These are phyloP conservation scores for Diplosphaera chodatii DNA, from an alignment of 139 green algal genomes.

Conservation along the genomic window DNA sequence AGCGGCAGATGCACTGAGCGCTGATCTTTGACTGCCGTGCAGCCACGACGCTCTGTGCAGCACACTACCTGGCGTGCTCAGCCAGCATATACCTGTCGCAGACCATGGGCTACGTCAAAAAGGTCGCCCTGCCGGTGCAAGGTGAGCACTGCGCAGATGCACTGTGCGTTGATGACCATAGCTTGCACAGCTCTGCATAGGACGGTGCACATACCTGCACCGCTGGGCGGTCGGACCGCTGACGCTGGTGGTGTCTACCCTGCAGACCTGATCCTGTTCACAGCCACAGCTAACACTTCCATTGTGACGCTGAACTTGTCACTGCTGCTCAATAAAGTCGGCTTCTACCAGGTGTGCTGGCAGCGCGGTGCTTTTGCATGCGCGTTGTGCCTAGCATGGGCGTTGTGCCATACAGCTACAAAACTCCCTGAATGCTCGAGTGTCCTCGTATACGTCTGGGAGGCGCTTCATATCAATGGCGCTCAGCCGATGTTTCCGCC, in stretches of 20 bases:
- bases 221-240: too few relatives aligned
- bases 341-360: conserved; percentile 57
- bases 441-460: too few relatives aligned
- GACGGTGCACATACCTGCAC: too few relatives aligned
- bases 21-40: conserved; percentile 7
- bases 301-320: conserved; percentile 65
- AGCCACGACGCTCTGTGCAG: conserved; percentile 48
- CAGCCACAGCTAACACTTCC: conserved; percentile 44
- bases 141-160: conserved; percentile 7
- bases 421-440: too few relatives aligned
- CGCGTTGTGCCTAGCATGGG: too few relatives aligned
- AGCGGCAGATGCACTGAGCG: too few relatives aligned
- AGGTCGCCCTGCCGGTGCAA: conserved; percentile 21
- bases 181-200: too few relatives aligned
- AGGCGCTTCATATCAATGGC: too few relatives aligned
- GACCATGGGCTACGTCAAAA: conserved; percentile 23
- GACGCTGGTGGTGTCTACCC: not conserved
- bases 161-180: too few relatives aligned
- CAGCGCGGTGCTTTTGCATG: too few relatives aligned
- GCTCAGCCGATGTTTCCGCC: too few relatives aligned
- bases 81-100: conserved; percentile 28
- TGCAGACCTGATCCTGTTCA: conserved; percentile 52
- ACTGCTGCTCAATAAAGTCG: conserved; percentile 61
- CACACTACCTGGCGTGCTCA: conserved; percentile 54
- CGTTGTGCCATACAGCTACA: too few relatives aligned